These are phyloP conservation scores for Cyclotella kingstonii DNA, from an alignment of 108 stramenopile genomes.

Conservation along the genomic window DNA sequence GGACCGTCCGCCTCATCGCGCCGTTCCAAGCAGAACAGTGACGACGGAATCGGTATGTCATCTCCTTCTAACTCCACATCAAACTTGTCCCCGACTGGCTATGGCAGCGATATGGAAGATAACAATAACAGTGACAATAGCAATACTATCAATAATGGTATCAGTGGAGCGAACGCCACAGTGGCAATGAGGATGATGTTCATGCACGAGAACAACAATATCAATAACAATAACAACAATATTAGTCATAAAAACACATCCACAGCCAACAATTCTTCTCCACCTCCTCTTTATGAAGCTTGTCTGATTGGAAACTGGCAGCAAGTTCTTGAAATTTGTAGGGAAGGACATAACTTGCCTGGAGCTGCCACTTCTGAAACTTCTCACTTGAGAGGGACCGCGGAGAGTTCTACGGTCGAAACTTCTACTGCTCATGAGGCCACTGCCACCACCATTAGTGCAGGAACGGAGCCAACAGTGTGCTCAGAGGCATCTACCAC, in stretches of 20 bases:
- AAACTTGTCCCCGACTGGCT: constrained; percentile 6
- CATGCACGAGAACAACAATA: not conserved
- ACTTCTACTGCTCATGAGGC: no score
- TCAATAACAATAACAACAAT: not conserved
- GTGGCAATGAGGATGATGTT: not conserved
- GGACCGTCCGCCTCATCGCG: constrained; percentile 1
- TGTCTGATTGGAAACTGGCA: constrained; percentile 52
- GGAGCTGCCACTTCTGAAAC: not conserved
- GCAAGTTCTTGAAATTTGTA: constrained; percentile 29
- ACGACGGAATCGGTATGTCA: not conserved
- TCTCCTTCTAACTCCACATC: constrained; percentile 18
- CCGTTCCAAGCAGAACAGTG: not conserved
- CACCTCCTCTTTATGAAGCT: constrained; percentile 49
- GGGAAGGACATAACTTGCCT: not conserved
- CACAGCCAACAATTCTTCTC: constrained; percentile 47
- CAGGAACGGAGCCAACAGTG: no score
- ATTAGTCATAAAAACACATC: constrained; percentile 14
- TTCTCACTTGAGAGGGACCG: not conserved
- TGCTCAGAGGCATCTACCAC: not conserved
- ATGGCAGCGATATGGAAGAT: constrained; percentile 3
- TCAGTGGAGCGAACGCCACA: not conserved
- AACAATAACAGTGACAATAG: not conserved
- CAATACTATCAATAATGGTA: no score
- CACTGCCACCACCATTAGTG: not conserved
- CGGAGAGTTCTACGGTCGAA: not conserved